phyloP scores from a whole-genome alignment of 371 early-diverging fungal species.

The Rhizopus sp. region DNA sequence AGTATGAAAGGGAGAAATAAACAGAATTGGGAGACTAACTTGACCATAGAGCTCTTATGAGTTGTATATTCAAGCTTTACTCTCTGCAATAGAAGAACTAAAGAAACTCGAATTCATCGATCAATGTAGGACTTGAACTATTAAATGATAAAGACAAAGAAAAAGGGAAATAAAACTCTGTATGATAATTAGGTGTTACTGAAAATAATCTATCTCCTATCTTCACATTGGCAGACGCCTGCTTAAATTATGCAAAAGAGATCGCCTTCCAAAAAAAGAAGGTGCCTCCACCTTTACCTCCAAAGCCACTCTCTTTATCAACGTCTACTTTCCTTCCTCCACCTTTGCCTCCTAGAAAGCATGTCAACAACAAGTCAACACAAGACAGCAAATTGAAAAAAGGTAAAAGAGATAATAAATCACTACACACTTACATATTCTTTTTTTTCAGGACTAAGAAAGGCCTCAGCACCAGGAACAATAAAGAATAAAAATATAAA shows the following conservation, averaged over 20 bases:
- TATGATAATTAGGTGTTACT: slow-evolving; percentile 7
- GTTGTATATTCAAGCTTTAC: slow-evolving; percentile 39
- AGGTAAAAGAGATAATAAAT: neutral
- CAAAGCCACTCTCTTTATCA: slow-evolving; percentile 18
- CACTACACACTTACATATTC: neutral
- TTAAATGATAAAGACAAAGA: neutral
- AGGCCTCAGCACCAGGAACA: neutral
- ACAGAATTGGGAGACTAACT: neutral
- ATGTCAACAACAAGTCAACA: neutral
- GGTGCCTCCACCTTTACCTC: slow-evolving; percentile 39
- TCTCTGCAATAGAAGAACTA: slow-evolving; percentile 35
- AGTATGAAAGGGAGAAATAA: neutral
- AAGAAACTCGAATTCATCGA: slow-evolving; percentile 40
- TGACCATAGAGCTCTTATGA: slow-evolving; percentile 35
- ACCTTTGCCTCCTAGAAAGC: slow-evolving; percentile 5
- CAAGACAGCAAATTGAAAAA: neutral
- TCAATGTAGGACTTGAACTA: slow-evolving; percentile 30
- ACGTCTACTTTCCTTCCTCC: slow-evolving; percentile 3
- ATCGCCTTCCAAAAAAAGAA: slow-evolving; percentile 17
- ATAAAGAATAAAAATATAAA: neutral
- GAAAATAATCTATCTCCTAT: slow-evolving; percentile 22
- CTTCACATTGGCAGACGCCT: slow-evolving; percentile 35
- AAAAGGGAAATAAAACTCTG: neutral
- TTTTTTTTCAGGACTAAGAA: neutral
- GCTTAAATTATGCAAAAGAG: slow-evolving; percentile 32